Conservation (phyloP, 148 eudicot species). For the Cornus florida region DNA sequence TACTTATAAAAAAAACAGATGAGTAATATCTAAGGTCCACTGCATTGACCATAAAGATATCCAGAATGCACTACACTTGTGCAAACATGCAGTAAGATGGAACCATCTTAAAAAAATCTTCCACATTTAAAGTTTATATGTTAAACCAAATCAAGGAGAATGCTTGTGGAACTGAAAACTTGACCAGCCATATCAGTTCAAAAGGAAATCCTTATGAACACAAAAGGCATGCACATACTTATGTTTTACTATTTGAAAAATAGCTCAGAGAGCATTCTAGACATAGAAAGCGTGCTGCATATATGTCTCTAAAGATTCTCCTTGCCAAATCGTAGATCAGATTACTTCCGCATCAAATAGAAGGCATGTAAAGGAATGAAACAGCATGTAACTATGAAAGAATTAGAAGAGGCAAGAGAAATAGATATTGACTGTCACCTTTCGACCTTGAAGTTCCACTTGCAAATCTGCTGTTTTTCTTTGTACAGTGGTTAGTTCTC, state of each 20-base stretch:
- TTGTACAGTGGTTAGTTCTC: constrained; percentile 94
- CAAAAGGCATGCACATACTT: neutral
- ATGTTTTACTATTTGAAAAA: neutral
- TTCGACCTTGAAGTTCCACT: constrained; percentile 98
- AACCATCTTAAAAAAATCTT: neutral
- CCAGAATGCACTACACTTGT: neutral
- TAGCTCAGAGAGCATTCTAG: neutral
- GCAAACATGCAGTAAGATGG: neutral
- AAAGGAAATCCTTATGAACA: neutral
- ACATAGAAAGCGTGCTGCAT: neutral
- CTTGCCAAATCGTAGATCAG: neutral
- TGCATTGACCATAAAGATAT: neutral
- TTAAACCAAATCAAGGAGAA: neutral
- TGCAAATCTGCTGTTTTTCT: constrained; percentile 92
- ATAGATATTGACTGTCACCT: constrained; percentile 42
- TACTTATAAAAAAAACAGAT: no score
- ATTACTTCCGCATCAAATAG: neutral
- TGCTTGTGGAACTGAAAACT: neutral
- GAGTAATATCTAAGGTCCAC: neutral
- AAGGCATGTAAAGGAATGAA: neutral
- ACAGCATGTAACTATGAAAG: neutral
- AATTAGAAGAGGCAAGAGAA: constrained; percentile 4
- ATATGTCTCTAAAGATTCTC: constrained; percentile 7
- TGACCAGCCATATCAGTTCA: neutral
- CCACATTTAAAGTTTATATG: neutral